Conservation (phyloP, 2,329 filamentous ascomycete species). For the Fusarium sp. region DNA sequence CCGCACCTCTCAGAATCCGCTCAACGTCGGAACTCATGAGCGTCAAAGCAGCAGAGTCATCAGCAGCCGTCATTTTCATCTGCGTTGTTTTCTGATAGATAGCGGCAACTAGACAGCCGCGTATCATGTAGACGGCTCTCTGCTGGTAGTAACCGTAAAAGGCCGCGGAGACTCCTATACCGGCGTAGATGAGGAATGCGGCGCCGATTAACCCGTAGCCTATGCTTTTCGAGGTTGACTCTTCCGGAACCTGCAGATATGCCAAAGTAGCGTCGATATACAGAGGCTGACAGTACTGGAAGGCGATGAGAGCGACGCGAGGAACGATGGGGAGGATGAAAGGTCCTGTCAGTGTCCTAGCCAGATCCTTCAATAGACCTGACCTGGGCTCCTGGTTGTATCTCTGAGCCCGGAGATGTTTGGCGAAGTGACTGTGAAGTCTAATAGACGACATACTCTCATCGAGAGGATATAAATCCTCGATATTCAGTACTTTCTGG, state of each 20-base stretch:
- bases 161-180: conserved; percentile 55
- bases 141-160: conserved; percentile 56
- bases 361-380: conserved; percentile 49
- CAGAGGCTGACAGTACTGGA: conserved; percentile 58
- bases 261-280: conserved; percentile 55
- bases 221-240: conserved; percentile 32
- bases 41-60: conserved; percentile 58
- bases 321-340: conserved; percentile 53
- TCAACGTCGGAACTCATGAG: conserved; percentile 63
- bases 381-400: conserved; percentile 41
- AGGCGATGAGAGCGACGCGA: conserved; percentile 54
- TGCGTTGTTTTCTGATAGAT: conserved; percentile 52
- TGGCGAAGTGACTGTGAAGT: conserved; percentile 35
- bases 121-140: conserved; percentile 49
- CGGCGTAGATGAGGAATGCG: conserved; percentile 53
- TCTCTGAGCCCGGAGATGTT: conserved; percentile 42
- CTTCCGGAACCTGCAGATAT: conserved; percentile 48
- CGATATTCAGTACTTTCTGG: conserved; percentile 47
- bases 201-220: conserved; percentile 60
- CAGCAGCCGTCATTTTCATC: conserved; percentile 49
- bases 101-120: conserved; percentile 50
- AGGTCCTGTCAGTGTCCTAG: conserved; percentile 47
- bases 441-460: conserved; percentile 40
- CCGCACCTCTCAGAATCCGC: conserved; percentile 52
- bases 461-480: conserved; percentile 54